phyloP scores from a whole-genome alignment of 805 yeast species.

The Saccharomyces mikatae region DNA sequence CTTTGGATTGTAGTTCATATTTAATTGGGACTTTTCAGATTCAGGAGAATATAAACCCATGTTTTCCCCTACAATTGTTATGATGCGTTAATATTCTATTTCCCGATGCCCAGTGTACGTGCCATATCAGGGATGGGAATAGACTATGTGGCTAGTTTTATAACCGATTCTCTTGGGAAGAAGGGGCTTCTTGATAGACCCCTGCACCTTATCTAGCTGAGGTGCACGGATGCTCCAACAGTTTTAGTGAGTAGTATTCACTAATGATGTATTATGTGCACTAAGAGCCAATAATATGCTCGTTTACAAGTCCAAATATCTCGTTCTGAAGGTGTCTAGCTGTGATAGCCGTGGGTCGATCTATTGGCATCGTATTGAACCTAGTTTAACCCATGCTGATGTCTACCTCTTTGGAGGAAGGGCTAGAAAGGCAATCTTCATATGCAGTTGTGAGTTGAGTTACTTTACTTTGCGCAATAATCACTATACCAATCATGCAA shows the following conservation, averaged over 20 bases:
- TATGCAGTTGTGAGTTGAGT: neutral
- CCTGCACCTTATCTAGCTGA: neutral
- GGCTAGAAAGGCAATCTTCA: too few species aligned
- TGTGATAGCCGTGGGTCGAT: neutral
- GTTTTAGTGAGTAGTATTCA: neutral
- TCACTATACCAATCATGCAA: neutral
- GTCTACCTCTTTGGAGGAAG: neutral
- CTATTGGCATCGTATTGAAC: too few species aligned
- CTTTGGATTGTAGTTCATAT: conserved; percentile 10
- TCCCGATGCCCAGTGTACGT: neutral
- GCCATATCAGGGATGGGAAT: neutral
- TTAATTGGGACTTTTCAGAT: conserved; percentile 28
- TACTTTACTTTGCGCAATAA: too few species aligned
- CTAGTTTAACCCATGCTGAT: neutral
- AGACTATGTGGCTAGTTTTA: neutral
- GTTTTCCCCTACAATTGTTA: neutral
- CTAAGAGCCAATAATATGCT: neutral
- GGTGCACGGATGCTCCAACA: neutral
- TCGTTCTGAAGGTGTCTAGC: neutral
- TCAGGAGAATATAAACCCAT: conserved; percentile 30
- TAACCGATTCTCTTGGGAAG: neutral
- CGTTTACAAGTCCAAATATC: neutral
- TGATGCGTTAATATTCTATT: neutral
- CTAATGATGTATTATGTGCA: neutral
- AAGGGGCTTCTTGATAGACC: neutral